phyloP scores from a whole-genome alignment of 371 early-diverging fungal species.

The Synchytrium microbalum region DNA sequence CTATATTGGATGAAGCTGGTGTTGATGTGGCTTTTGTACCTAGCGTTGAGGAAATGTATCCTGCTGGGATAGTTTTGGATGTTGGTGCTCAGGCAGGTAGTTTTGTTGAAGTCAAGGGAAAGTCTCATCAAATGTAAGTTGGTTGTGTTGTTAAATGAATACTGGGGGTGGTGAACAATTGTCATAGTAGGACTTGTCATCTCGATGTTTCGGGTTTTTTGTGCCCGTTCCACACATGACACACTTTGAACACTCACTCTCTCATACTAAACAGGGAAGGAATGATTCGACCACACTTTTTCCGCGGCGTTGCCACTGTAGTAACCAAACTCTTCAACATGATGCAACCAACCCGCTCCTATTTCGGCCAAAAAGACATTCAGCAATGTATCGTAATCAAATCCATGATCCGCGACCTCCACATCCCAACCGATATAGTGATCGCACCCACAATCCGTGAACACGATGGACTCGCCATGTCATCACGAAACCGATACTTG shows the following conservation, averaged over 20 bases:
- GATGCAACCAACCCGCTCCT: conserved; percentile 72
- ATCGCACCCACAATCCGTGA: conserved; percentile 76
- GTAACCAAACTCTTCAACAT: conserved; percentile 90
- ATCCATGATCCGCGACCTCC: conserved; percentile 62
- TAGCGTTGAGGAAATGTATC: conserved; percentile 84
- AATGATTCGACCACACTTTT: conserved; percentile 86
- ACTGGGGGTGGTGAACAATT: neutral
- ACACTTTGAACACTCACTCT: neutral
- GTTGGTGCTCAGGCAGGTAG: conserved; percentile 70
- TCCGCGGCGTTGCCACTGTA: conserved; percentile 94
- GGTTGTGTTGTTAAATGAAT: neutral
- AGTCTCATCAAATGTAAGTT: conserved; percentile 65
- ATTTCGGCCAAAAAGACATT: conserved; percentile 95
- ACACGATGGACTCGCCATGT: conserved; percentile 81
- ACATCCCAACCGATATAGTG: conserved; percentile 61
- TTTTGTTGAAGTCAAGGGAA: conserved; percentile 85
- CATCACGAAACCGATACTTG: conserved; percentile 82
- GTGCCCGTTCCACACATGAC: neutral
- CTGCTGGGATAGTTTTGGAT: conserved; percentile 74
- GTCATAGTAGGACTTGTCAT: neutral
- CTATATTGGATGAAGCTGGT: conserved; percentile 34
- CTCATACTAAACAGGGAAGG: too few relatives aligned
- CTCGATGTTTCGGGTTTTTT: neutral
- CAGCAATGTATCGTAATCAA: conserved; percentile 90
- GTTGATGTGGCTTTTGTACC: conserved; percentile 66